Conservation (phyloP, 1,284 basidiomycete genomes). For the Erythrobasidium hasegawianum region DNA sequence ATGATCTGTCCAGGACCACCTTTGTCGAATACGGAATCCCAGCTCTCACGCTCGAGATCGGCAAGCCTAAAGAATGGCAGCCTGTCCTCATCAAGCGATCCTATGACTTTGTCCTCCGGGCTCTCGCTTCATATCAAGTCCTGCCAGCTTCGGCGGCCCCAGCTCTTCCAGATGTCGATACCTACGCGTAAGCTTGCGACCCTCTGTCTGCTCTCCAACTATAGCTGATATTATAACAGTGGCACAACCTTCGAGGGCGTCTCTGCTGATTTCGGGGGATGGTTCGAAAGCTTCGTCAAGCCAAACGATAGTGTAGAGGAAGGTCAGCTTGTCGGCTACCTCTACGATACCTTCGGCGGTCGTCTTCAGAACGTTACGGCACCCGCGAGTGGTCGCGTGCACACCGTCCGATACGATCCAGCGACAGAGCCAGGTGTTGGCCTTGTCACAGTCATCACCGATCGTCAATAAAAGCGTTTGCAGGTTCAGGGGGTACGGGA, state of each 20-base stretch:
- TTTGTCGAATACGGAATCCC: conserved; percentile 10
- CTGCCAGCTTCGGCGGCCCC: background rate
- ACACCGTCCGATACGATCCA: background rate
- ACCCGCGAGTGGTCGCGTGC: background rate
- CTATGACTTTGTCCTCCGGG: conserved; percentile 9
- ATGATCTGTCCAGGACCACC: background rate
- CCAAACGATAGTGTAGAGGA: background rate
- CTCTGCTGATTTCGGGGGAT: background rate
- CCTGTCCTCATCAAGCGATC: conserved; percentile 4
- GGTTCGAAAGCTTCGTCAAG: background rate
- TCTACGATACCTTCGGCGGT: conserved; percentile 2
- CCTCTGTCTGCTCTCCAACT: background rate
- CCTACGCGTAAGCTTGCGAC: background rate
- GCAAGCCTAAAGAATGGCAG: background rate
- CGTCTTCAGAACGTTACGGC: background rate
- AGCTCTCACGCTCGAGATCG: conserved; percentile 17
- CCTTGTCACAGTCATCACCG: background rate
- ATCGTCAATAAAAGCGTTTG: background rate
- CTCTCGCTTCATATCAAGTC: background rate
- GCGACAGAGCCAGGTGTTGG: background rate
- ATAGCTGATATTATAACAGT: background rate
- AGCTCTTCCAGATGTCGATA: background rate
- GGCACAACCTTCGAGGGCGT: conserved; percentile 2
- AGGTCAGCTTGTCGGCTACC: conserved; percentile 2
- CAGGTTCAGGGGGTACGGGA: too few species aligned